A percentile compares a stretch with the other conserved stretches of the same genome.
These are phyloP conservation scores for Trichosporon coremiiforme DNA, from an alignment of 1,284 basidiomycete species.

Conservation along the genomic window DNA sequence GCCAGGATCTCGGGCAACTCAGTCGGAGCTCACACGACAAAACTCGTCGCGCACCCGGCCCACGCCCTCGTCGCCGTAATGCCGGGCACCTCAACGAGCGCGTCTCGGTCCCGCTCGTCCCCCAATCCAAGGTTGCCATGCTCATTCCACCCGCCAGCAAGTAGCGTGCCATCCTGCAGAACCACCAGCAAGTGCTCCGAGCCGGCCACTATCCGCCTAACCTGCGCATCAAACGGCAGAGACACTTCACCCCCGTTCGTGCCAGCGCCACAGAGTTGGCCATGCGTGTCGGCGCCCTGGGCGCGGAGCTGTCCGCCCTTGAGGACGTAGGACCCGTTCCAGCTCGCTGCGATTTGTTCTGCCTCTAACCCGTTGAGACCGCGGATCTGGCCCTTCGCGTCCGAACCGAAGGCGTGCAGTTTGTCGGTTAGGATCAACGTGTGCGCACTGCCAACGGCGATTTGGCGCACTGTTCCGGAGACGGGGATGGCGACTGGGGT, in stretches of 20 bases:
- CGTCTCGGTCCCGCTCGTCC: slow-evolving; percentile 60
- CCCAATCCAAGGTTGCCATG: slow-evolving; percentile 83
- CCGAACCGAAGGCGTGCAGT: slow-evolving; percentile 65
- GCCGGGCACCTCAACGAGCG: slow-evolving; percentile 52
- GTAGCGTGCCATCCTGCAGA: slow-evolving; percentile 59
- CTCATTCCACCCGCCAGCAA: slow-evolving; percentile 91
- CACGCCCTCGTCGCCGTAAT: slow-evolving; percentile 10
- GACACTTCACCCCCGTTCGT: neutral
- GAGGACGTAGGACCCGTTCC: slow-evolving; percentile 76
- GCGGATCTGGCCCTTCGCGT: slow-evolving; percentile 69
- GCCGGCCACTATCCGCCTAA: slow-evolving; percentile 63
- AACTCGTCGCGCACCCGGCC: slow-evolving; percentile 30
- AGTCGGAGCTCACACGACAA: neutral
- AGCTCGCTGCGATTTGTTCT: slow-evolving; percentile 66
- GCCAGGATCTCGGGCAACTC: neutral
- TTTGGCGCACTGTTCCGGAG: slow-evolving; percentile 31
- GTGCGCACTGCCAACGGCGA: slow-evolving; percentile 71
- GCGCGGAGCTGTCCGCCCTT: slow-evolving; percentile 56
- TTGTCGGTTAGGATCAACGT: slow-evolving; percentile 63
- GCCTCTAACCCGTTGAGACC: slow-evolving; percentile 50
- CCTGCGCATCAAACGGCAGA: neutral
- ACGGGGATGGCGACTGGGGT: slow-evolving; percentile 35
- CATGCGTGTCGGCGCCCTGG: slow-evolving; percentile 68
- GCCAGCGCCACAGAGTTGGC: slow-evolving; percentile 62
- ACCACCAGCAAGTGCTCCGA: slow-evolving; percentile 74